Evolutionary conservation across 2,329 filamentous ascomycete genomes (phyloP).

Genomic region (Aspergillus persii): DNA sequence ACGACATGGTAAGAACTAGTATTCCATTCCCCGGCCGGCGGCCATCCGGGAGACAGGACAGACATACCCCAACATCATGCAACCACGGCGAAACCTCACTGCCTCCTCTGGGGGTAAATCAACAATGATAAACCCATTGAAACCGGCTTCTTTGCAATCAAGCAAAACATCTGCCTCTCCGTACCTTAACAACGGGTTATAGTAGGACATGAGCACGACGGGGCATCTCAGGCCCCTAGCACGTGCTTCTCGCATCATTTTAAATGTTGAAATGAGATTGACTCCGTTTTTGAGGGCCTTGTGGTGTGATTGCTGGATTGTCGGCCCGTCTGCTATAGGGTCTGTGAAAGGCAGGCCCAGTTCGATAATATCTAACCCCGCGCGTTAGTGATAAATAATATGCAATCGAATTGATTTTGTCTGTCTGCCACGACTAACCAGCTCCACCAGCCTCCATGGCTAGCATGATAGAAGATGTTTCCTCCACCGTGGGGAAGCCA

Average conservation of each 20-base stretch:
- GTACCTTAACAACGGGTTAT: slow-evolving; percentile 88
- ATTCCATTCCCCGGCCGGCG: no score
- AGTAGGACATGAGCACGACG: slow-evolving; percentile 94
- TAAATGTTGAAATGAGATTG: slow-evolving; percentile 70
- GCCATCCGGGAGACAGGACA: no score
- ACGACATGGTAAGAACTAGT: no score
- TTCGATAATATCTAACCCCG: slow-evolving; percentile 74
- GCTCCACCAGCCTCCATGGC: slow-evolving; percentile 87
- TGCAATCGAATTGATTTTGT: background rate
- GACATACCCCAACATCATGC: no score
- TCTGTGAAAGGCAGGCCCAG: slow-evolving; percentile 94
- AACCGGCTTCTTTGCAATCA: slow-evolving; percentile 76
- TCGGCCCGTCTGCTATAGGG: slow-evolving; percentile 91
- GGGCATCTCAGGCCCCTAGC: slow-evolving; percentile 72
- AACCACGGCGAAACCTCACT: slow-evolving; percentile 67
- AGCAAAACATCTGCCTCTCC: slow-evolving; percentile 80
- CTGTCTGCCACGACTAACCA: slow-evolving; percentile 47
- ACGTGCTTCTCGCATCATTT: slow-evolving; percentile 78
- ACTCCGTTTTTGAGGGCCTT: slow-evolving; percentile 83
- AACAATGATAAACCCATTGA: slow-evolving; percentile 96
- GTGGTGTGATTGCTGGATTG: slow-evolving; percentile 89
- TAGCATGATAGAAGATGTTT: slow-evolving; percentile 77
- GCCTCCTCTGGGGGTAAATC: slow-evolving; percentile 96
- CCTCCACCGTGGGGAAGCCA: slow-evolving; percentile 74
- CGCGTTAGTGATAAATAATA: no score